Conservation (phyloP, 257 asterid genomes). For the Solanum paucissectum region DNA sequence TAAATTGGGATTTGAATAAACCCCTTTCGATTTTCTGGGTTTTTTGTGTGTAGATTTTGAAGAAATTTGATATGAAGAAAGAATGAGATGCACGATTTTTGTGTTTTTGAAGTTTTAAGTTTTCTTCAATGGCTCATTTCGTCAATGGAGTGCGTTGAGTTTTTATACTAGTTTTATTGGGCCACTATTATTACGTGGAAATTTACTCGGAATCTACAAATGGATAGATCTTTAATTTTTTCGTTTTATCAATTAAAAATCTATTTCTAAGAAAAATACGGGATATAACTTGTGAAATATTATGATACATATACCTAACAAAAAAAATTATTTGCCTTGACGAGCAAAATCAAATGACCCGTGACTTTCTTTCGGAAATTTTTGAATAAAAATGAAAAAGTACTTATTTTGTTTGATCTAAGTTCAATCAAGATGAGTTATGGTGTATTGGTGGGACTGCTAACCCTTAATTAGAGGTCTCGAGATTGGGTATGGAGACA, state of each 20-base stretch:
- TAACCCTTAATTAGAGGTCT: too few species aligned
- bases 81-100: neutral
- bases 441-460: too few species aligned
- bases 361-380: fast-evolving
- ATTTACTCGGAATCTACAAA: neutral
- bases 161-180: neutral
- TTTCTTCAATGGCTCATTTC: neutral
- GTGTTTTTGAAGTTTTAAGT: neutral
- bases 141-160: neutral
- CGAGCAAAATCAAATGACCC: too few species aligned
- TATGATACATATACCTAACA: fast-evolving
- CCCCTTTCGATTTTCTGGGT: neutral
- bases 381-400: neutral
- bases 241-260: too few species aligned
- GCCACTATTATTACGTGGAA: neutral
- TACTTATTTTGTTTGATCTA: neutral
- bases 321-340: neutral
- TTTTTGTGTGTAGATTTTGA: neutral
- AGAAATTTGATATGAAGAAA: neutral
- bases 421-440: neutral
- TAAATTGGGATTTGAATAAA: neutral
- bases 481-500: fast-evolving
- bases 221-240: neutral
- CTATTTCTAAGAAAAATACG: too few species aligned
- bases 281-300: neutral